Evolutionary conservation across 1,284 basidiomycete species (phyloP).

Genomic region (Flammula alnicola): DNA sequence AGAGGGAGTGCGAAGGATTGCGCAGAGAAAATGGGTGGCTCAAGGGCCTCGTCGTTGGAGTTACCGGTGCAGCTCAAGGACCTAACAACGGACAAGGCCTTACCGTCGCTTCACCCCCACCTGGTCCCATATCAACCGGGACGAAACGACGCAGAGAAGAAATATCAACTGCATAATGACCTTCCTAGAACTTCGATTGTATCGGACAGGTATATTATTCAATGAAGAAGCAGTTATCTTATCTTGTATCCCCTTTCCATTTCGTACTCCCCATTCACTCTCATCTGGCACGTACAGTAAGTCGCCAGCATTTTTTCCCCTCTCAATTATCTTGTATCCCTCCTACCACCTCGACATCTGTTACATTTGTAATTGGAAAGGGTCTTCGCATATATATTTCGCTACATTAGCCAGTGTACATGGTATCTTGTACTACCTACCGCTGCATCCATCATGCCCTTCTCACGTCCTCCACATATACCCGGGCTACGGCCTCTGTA

Average conservation of each 20-base stretch:
- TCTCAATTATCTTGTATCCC: too few relatives aligned
- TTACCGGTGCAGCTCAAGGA: conserved; percentile 67
- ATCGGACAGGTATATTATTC: conserved; percentile 10
- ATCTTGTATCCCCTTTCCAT: conserved; percentile 3
- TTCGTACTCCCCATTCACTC: not conserved
- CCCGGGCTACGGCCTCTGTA: too few relatives aligned
- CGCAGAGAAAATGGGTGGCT: conserved; percentile 95
- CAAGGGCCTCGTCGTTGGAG: conserved; percentile 90
- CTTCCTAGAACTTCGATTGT: conserved; percentile 4
- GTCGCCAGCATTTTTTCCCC: too few relatives aligned
- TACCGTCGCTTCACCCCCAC: conserved; percentile 23
- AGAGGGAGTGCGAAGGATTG: conserved; percentile 90
- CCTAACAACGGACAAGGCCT: conserved; percentile 29
- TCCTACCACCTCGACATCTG: too few relatives aligned
- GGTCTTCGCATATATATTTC: too few relatives aligned
- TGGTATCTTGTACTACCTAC: too few relatives aligned
- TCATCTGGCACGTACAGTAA: too few relatives aligned
- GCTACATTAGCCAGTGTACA: too few relatives aligned
- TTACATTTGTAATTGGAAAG: too few relatives aligned
- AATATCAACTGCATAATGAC: conserved; percentile 16
- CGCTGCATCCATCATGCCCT: too few relatives aligned
- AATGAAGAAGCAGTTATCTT: conserved; percentile 16
- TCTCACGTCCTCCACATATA: too few relatives aligned
- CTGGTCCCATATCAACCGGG: conserved; percentile 19
- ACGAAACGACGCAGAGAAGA: conserved; percentile 33